These are phyloP conservation scores for Tylopilus balloui DNA, from an alignment of 768 basidiomycete genomes.

Conservation along the genomic window DNA sequence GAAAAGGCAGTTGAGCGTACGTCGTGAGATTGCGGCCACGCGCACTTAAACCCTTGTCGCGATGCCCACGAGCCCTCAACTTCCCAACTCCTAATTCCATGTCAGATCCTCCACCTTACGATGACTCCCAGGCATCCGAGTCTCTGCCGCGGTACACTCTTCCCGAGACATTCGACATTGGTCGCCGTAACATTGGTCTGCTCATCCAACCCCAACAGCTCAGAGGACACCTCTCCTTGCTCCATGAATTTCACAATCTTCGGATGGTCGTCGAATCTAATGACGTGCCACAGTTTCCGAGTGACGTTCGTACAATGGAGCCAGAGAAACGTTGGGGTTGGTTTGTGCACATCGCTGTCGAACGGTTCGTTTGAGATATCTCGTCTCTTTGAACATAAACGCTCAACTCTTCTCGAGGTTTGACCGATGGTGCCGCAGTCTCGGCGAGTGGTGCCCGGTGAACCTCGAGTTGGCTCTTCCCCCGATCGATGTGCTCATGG, in stretches of 20 bases:
- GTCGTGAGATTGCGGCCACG: no score
- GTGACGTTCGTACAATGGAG: slow-evolving; percentile 10
- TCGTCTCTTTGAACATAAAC: not conserved
- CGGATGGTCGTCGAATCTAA: slow-evolving; percentile 19
- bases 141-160: slow-evolving; percentile 10
- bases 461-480: slow-evolving; percentile 20
- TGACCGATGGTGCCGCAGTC: slow-evolving; percentile 29
- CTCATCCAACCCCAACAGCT: slow-evolving; percentile 27
- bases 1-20: no score
- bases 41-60: no score
- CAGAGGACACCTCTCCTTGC: slow-evolving; percentile 28
- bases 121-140: not conserved
- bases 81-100: not conserved
- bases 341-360: slow-evolving; percentile 38
- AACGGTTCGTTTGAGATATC: slow-evolving; percentile 21
- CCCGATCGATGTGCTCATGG: slow-evolving; percentile 39
- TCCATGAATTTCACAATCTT: slow-evolving; percentile 28
- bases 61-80: not conserved
- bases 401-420: slow-evolving; percentile 23
- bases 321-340: slow-evolving; percentile 34
- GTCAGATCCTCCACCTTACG: slow-evolving; percentile 5
- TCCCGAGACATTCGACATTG: slow-evolving; percentile 15
- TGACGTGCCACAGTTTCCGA: slow-evolving; percentile 11
- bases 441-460: not conserved
- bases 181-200: not conserved